These are phyloP conservation scores for Microdochium paspali DNA, from an alignment of 2,329 filamentous ascomycete species.

Conservation along the genomic window DNA sequence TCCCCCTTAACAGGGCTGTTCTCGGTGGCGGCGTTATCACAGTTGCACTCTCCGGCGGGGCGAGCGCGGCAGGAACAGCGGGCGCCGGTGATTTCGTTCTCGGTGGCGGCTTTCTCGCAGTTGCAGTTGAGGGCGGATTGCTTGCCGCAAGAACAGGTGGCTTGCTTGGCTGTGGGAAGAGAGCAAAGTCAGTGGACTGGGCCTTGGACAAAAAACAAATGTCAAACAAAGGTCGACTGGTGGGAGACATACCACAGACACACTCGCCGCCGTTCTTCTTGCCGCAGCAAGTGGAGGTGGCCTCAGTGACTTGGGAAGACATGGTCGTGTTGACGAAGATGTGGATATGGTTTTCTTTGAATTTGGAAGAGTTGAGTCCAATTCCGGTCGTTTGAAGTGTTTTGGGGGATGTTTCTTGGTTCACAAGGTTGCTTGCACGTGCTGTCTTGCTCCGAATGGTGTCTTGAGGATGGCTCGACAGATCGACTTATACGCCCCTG, in stretches of 20 bases:
- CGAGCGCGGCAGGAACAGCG: constrained; percentile 79
- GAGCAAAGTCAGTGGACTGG: constrained; percentile 1
- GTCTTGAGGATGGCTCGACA: not conserved
- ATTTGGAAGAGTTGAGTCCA: not conserved
- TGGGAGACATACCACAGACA: constrained; percentile 42
- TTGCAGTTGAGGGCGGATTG: constrained; percentile 78
- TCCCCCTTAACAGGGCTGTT: constrained; percentile 52
- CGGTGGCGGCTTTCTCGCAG: constrained; percentile 63
- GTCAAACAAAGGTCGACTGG: not conserved
- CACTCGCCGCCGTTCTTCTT: constrained; percentile 38
- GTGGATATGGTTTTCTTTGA: not conserved
- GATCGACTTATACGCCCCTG: not conserved
- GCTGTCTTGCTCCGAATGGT: not conserved
- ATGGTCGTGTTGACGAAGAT: constrained; percentile 12
- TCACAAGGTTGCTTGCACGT: not conserved
- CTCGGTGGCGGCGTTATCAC: constrained; percentile 61
- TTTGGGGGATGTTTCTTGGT: not conserved
- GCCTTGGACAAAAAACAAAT: not conserved
- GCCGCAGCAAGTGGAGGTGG: constrained; percentile 45
- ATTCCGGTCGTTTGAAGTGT: not conserved
- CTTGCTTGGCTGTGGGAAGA: constrained; percentile 43
- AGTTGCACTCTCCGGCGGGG: constrained; percentile 73
- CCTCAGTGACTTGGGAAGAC: constrained; percentile 20
- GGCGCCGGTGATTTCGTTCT: constrained; percentile 66
- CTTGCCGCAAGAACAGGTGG: constrained; percentile 83